Percentiles rank a stretch among this genome's conserved stretches.
phyloP scores from a whole-genome alignment of 805 yeast species.

The Starmerella potacharoeniae region DNA sequence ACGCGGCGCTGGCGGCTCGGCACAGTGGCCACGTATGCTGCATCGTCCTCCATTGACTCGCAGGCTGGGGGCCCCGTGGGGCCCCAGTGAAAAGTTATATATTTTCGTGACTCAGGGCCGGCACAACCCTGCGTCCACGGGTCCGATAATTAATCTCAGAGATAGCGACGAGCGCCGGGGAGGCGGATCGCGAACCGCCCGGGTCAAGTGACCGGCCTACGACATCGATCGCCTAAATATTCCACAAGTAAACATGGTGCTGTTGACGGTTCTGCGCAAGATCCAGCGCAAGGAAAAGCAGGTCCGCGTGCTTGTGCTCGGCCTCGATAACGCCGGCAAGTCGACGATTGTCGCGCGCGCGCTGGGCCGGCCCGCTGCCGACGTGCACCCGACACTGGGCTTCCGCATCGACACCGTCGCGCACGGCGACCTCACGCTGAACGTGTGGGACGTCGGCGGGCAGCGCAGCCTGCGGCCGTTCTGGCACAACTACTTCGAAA shows the following conservation, averaged over 20 bases:
- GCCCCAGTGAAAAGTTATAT: background rate
- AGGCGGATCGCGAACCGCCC: too few relatives aligned
- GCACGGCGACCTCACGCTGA: conserved; percentile 26
- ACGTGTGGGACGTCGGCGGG: conserved; percentile 77
- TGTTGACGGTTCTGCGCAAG: conserved; percentile 64
- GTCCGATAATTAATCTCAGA: background rate
- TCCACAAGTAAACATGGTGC: conserved; percentile 46
- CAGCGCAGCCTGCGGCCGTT: conserved; percentile 71
- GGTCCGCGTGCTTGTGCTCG: conserved; percentile 62
- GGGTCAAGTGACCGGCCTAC: too few relatives aligned
- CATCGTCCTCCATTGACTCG: background rate
- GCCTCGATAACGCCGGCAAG: conserved; percentile 86
- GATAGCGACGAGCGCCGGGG: background rate
- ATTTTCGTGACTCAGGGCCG: background rate
- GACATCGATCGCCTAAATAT: too few relatives aligned
- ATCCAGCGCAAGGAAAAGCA: conserved; percentile 74
- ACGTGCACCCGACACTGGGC: conserved; percentile 83
- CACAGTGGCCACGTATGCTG: background rate
- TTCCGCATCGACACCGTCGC: conserved; percentile 60
- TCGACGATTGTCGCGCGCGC: conserved; percentile 64
- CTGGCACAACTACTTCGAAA: conserved; percentile 90
- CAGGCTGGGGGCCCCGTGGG: background rate
- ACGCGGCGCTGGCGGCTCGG: background rate
- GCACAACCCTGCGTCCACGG: background rate
- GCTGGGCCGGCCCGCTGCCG: conserved; percentile 38